These are phyloP conservation scores for Neurospora sp. DNA, from an alignment of 495 filamentous ascomycete genomes.

Conservation along the genomic window DNA sequence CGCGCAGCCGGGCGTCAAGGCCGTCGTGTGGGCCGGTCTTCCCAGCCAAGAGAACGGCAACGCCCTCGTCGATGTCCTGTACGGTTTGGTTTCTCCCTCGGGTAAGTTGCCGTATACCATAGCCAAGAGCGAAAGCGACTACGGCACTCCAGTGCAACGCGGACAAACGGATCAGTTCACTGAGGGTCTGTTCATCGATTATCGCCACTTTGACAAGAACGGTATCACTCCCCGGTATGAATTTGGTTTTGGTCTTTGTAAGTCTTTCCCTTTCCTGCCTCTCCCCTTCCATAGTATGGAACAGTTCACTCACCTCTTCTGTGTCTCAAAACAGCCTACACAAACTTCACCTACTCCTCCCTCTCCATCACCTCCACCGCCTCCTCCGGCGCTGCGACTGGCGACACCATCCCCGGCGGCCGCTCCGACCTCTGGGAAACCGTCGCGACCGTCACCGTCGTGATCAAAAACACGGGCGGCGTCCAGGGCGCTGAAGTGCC, in stretches of 20 bases:
- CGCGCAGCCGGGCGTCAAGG: conserved; percentile 64
- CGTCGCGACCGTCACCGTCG: conserved; percentile 46
- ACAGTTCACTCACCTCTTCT: conserved; percentile 1
- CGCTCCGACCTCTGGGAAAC: conserved; percentile 55
- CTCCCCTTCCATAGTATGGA: not conserved
- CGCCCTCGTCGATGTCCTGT: conserved; percentile 73
- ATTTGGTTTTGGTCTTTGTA: conserved; percentile 51
- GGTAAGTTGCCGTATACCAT: conserved; percentile 89
- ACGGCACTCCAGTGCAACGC: conserved; percentile 52
- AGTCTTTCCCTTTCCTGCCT: conserved; percentile 25
- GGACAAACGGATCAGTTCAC: conserved; percentile 52
- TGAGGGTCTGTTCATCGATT: conserved; percentile 75
- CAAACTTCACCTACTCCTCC: conserved; percentile 44
- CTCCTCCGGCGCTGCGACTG: conserved; percentile 39
- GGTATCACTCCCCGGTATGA: conserved; percentile 49
- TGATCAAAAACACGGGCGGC: conserved; percentile 57
- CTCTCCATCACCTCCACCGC: conserved; percentile 36
- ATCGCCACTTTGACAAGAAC: conserved; percentile 71
- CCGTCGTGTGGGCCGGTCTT: conserved; percentile 77
- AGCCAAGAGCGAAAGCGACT: conserved; percentile 68
- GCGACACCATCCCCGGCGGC: conserved; percentile 54
- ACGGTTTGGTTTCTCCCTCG: conserved; percentile 72
- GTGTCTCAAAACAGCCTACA: conserved; percentile 36
- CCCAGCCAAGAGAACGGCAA: conserved; percentile 90
- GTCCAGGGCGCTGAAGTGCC: conserved; percentile 65